phyloP scores from a whole-genome alignment of 345 rosid genomes.

The Corchorus capsularis region DNA sequence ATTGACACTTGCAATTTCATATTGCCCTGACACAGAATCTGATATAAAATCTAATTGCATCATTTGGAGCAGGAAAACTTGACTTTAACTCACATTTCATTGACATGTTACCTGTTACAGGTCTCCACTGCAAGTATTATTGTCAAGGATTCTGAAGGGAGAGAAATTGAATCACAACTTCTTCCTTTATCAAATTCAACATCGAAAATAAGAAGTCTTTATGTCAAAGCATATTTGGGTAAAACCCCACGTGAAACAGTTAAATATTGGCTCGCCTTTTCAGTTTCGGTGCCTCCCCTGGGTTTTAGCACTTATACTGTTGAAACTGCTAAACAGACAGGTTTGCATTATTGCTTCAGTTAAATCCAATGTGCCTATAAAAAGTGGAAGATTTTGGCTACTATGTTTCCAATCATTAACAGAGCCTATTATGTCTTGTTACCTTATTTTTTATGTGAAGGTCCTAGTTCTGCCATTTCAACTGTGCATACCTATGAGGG shows the following conservation, averaged over 20 bases:
- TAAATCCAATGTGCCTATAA: slow-evolving; percentile 7
- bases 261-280: slow-evolving; percentile 80
- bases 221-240: slow-evolving; percentile 77
- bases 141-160: slow-evolving; percentile 75
- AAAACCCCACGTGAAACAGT: slow-evolving; percentile 45
- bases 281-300: slow-evolving; percentile 86
- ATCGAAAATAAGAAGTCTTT: slow-evolving; percentile 48
- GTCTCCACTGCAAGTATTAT: slow-evolving; percentile 56
- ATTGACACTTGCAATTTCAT: slow-evolving; percentile 13
- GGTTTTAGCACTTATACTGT: slow-evolving; percentile 83
- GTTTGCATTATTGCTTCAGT: slow-evolving; percentile 40
- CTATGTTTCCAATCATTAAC: slow-evolving; percentile 16
- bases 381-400: slow-evolving; percentile 3
- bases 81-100: slow-evolving; percentile 6
- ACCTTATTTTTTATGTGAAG: slow-evolving; percentile 34
- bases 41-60: neutral
- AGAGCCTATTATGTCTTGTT: slow-evolving; percentile 12
- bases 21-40: neutral
- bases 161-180: slow-evolving; percentile 74
- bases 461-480: slow-evolving; percentile 48
- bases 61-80: neutral
- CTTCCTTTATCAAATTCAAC: slow-evolving; percentile 65
- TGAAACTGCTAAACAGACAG: slow-evolving; percentile 59
- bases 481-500: slow-evolving; percentile 44
- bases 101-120: slow-evolving; percentile 35